Evolutionary conservation across 306 rosid genomes (phyloP), one percentile per base, ranked within the genome.

Genomic region (Pterocarpus macrocarpus): DNA sequence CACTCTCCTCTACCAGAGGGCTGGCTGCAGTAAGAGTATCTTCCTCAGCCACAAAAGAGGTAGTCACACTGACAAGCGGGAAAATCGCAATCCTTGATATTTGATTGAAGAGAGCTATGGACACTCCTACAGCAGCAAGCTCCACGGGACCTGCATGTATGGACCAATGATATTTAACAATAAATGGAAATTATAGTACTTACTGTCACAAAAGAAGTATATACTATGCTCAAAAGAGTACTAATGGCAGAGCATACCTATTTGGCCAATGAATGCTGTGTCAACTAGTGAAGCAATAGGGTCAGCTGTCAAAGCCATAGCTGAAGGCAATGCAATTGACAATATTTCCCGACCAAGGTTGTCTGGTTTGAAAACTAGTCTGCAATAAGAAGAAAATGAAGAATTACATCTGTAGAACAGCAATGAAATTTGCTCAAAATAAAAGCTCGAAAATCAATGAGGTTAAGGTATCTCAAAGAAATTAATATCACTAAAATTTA

Each of bases 31-130:
- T 73, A 9, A 87, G 61, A 44, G 93, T 34, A 75, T 93, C 94
- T 88, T 93, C 97, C 87, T 93, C 97, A 2, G 97, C 95, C 65
- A 93, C 97, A 68, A 93, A 93, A 58, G 97, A 93, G 61, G 97
- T 91, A 1, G 96, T 93, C 85, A 93, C 87, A 82, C 97, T 93
- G 56, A 93, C 97, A 32, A 93, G 93, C 1, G 97, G 97, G 67
- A 92, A 91, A 74, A 92, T 92, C 30, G 97, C 92, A 13, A 92
- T 89, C 78, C 94, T 82, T 36, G 97, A 92, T n/a, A 81, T 90
- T 79, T 92, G 97, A 82, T 91, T 92, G 80, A 92, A 92, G 75
- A 92, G 76, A 64, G 95, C 95, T 78, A 92, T 92, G 7, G 97
- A 88, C 69, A 91, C 95, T 53, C 97, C 97, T 28, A 92, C 97